A percentile compares a stretch with the other conserved stretches of the same genome.
These are phyloP conservation scores for Candida maesae DNA, from an alignment of 805 yeast genomes.

Conservation along the genomic window DNA sequence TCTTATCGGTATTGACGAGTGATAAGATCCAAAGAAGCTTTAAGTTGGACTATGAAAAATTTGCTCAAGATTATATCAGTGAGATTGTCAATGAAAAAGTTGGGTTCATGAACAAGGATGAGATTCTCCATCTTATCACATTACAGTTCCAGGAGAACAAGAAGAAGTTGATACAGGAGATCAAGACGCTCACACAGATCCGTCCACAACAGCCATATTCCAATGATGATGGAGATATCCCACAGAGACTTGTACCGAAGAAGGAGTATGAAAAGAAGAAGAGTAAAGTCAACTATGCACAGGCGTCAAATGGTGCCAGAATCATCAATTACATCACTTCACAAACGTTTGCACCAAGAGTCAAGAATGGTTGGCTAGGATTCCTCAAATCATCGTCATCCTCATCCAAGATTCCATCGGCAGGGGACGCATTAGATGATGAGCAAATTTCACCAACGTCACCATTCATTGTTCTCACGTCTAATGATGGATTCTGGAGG, in stretches of 20 bases:
- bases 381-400: neutral
- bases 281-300: slow-evolving; percentile 11
- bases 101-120: slow-evolving; percentile 22
- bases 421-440: neutral
- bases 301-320: slow-evolving; percentile 30
- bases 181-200: slow-evolving; percentile 12
- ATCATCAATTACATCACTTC: slow-evolving; percentile 35
- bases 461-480: slow-evolving; percentile 24
- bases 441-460: slow-evolving; percentile 9
- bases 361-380: slow-evolving; percentile 5
- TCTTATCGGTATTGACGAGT: slow-evolving; percentile 8
- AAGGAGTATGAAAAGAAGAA: neutral
- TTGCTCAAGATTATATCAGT: slow-evolving; percentile 17
- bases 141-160: slow-evolving; percentile 25
- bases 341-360: slow-evolving; percentile 25
- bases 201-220: neutral
- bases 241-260: slow-evolving; percentile 7
- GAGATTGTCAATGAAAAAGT: slow-evolving; percentile 17
- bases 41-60: slow-evolving; percentile 13
- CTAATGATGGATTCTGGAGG: slow-evolving; percentile 27
- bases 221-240: slow-evolving; percentile 3
- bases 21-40: slow-evolving; percentile 6
- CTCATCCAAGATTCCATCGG: no score
- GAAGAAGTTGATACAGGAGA: slow-evolving; percentile 18
- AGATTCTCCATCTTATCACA: slow-evolving; percentile 20